A percentile compares a stretch with the other conserved stretches of the same genome.
These are phyloP conservation scores for Fusarium sp. DNA, from an alignment of 2,329 filamentous ascomycete species.

Conservation along the genomic window DNA sequence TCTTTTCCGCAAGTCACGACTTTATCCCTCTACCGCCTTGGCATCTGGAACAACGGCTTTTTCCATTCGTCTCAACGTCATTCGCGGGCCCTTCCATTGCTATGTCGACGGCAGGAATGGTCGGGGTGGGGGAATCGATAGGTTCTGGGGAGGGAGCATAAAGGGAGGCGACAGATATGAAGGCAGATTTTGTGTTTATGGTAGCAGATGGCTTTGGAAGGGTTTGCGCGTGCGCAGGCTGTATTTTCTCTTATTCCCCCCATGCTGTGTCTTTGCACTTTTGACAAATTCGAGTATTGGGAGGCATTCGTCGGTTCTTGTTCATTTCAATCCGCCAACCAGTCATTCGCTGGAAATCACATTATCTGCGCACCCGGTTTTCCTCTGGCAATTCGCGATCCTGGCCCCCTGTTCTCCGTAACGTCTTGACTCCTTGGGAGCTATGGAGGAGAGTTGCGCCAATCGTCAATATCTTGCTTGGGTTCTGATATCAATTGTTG, in stretches of 20 bases:
- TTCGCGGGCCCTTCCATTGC: slow-evolving; percentile 12
- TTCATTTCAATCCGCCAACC: slow-evolving; percentile 5
- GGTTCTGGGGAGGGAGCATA: slow-evolving; percentile 25
- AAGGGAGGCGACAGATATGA: slow-evolving; percentile 20
- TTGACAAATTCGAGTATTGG: slow-evolving; percentile 10
- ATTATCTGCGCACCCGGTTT: background rate
- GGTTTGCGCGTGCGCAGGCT: slow-evolving; percentile 35
- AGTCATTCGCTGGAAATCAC: slow-evolving; percentile 5
- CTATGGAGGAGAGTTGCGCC: background rate
- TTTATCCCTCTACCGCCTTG: slow-evolving; percentile 19
- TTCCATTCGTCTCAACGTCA: slow-evolving; percentile 22
- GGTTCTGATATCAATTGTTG: slow-evolving; percentile 32
- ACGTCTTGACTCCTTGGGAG: slow-evolving; percentile 1
- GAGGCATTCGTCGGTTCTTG: slow-evolving; percentile 19
- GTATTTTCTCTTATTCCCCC: slow-evolving; percentile 35
- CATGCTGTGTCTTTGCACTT: background rate
- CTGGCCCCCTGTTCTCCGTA: background rate
- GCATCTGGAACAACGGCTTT: slow-evolving; percentile 33
- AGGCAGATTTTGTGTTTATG: slow-evolving; percentile 29
- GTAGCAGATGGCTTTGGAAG: slow-evolving; percentile 20
- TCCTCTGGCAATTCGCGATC: slow-evolving; percentile 7
- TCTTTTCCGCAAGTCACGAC: slow-evolving; percentile 30
- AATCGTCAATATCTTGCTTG: slow-evolving; percentile 24
- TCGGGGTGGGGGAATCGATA: slow-evolving; percentile 2
- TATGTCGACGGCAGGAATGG: slow-evolving; percentile 12